Percentiles rank a stretch among this genome's conserved stretches.
Conservation (phyloP, 2,329 filamentous ascomycete genomes). For the Diaporthe sp. region DNA sequence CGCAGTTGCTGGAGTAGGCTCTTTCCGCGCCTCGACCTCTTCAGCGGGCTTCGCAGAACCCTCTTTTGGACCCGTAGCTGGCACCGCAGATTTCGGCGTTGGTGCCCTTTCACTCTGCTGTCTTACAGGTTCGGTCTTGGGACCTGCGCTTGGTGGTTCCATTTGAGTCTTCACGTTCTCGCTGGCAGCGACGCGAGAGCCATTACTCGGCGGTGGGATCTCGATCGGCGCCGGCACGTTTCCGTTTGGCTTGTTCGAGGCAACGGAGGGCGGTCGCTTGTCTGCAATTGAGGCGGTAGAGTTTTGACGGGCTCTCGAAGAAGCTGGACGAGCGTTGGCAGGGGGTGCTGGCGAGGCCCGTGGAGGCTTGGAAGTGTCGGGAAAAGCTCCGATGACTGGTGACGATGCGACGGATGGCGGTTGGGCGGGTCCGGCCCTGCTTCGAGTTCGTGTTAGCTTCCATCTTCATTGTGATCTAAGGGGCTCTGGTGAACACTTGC, state of each 20-base stretch:
- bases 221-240: slow-evolving; percentile 57
- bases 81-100: slow-evolving; percentile 43
- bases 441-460: slow-evolving; percentile 48
- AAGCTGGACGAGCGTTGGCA: slow-evolving; percentile 71
- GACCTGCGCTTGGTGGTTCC: slow-evolving; percentile 60
- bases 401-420: slow-evolving; percentile 83
- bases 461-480: slow-evolving; percentile 47
- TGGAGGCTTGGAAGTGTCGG: slow-evolving; percentile 68
- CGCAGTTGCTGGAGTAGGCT: slow-evolving; percentile 54
- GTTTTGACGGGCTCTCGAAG: slow-evolving; percentile 82
- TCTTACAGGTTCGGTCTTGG: slow-evolving; percentile 52
- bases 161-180: slow-evolving; percentile 63
- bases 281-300: slow-evolving; percentile 75
- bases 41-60: slow-evolving; percentile 55
- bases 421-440: slow-evolving; percentile 47
- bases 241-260: slow-evolving; percentile 74
- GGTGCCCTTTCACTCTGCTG: slow-evolving; percentile 38
- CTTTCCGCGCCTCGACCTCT: slow-evolving; percentile 61
- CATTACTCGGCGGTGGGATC: slow-evolving; percentile 48
- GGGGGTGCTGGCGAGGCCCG: slow-evolving; percentile 73
- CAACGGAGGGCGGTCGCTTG: slow-evolving; percentile 70
- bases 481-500: slow-evolving; percentile 59
- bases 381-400: slow-evolving; percentile 78
- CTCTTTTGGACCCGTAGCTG: slow-evolving; percentile 52
- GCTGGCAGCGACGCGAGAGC: slow-evolving; percentile 48